phyloP scores from a whole-genome alignment of 2,329 filamentous ascomycete species.

The Stromatinia cepivora region DNA sequence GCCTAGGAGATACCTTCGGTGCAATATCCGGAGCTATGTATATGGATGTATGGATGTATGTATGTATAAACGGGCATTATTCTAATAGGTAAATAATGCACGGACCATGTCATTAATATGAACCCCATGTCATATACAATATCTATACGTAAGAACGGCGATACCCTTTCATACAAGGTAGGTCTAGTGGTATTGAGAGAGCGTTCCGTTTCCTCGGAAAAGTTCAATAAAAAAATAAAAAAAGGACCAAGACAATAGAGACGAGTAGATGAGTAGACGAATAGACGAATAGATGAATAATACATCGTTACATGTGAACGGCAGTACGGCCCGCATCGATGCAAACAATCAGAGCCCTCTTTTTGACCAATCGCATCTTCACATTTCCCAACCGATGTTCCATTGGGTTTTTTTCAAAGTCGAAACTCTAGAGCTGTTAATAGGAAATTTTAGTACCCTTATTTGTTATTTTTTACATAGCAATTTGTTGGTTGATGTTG shows the following conservation, averaged over 20 bases:
- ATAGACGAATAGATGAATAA: background rate
- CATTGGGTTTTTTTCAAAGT: background rate
- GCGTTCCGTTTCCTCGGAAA: slow-evolving; percentile 21
- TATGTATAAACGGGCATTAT: background rate
- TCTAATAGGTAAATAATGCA: background rate
- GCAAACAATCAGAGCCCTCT: background rate
- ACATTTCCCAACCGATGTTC: background rate
- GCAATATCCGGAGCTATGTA: slow-evolving; percentile 15
- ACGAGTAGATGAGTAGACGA: no score
- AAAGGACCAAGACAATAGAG: background rate
- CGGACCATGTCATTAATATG: slow-evolving; percentile 1
- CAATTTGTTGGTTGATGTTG: slow-evolving; percentile 1
- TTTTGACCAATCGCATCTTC: background rate
- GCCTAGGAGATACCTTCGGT: slow-evolving; percentile 3
- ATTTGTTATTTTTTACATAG: background rate
- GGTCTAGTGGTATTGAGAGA: background rate
- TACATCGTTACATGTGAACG: background rate
- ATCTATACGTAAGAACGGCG: background rate
- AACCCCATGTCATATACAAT: slow-evolving; percentile 3
- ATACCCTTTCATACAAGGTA: background rate
- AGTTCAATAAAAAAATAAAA: background rate
- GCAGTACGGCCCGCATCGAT: slow-evolving; percentile 13
- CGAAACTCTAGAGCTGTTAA: background rate
- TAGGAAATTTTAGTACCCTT: background rate
- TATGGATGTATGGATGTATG: background rate